Evolutionary conservation across 2,329 filamentous ascomycete genomes (phyloP), one percentile per base, ranked within the genome.

Genomic region (Truncatella angustata): DNA sequence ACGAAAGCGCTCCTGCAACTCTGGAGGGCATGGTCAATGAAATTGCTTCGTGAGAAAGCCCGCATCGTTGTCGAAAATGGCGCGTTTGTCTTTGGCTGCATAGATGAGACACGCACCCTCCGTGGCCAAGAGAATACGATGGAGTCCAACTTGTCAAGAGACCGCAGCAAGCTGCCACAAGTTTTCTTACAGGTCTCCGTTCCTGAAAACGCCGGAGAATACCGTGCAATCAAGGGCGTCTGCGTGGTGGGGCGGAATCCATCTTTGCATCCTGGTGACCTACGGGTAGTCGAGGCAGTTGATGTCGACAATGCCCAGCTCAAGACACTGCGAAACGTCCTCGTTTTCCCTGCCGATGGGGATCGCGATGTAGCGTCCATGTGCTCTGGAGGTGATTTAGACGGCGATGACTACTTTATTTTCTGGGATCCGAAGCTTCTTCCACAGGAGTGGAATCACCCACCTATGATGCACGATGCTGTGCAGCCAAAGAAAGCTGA

Each of bases 341-440:
- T 97, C 1, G 91, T 97, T 0, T 87, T 99, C 45, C 90, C 94
- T 1, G 84, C 89, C 32, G 86, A 76, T 0, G 93, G 93, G 0
- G 91, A 97, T 63, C 79, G 88, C 14, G 91, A 96, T 56, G 73
- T 99, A 20, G 85, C 92, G 1, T 91, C 88, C 62, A 97, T 97
- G 93, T 91, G 94, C 57, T 96, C 94, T 4, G 94, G 94, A 2
- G 94, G 94, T 0, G 94, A 99, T 64, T 79, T 99, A 0, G 94
- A 99, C 64, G 94, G 94, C 0, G 94, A 99, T 62, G 94, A 99
- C 65, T 99, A 91, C 66, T 86, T 97, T 51, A 85, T 97, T 4
- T 87, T 97, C 42, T 99, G 94, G 93, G 92, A 99, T 59, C 67
- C 77, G 20, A 79, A 82, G 12, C 73, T 99, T 5, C 75, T 95